Conservation (phyloP, 2,329 filamentous ascomycete genomes). For the Xylaria sp. region DNA sequence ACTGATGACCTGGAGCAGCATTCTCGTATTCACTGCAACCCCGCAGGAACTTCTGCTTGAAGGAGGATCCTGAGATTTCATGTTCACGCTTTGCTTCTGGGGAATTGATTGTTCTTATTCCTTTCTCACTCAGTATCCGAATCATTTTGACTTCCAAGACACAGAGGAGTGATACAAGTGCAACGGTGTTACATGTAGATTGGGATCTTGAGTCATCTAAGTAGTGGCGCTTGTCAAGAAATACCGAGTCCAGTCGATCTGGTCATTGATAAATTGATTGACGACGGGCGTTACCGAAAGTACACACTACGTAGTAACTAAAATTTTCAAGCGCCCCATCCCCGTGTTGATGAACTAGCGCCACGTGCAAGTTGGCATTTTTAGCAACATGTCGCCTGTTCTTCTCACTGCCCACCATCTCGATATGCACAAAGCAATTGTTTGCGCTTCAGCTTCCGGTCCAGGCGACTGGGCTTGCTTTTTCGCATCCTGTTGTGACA, state of each 20-base stretch:
- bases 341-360: no score
- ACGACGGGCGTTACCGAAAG: not conserved
- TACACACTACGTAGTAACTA: no score
- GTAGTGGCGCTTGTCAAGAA: not conserved
- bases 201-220: no score
- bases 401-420: not conserved
- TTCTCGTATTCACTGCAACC: not conserved
- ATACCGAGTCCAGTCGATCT: not conserved
- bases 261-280: not conserved
- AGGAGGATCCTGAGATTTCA: not conserved
- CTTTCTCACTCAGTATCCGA: not conserved
- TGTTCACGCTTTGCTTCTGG: not conserved
- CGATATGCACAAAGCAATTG: constrained; percentile 14
- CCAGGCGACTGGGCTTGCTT: not conserved
- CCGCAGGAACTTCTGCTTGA: not conserved
- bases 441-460: constrained; percentile 13
- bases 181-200: not conserved
- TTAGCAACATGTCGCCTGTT: not conserved
- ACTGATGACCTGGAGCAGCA: not conserved
- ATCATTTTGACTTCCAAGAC: not conserved
- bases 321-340: no score
- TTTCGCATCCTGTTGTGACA: not conserved
- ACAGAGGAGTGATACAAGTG: not conserved
- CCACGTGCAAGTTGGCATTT: not conserved
- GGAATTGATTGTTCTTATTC: no score